Base-by-base conservation (phyloP, 371 early-diverging fungal genomes). In the Entomophthora muscae region DNA sequence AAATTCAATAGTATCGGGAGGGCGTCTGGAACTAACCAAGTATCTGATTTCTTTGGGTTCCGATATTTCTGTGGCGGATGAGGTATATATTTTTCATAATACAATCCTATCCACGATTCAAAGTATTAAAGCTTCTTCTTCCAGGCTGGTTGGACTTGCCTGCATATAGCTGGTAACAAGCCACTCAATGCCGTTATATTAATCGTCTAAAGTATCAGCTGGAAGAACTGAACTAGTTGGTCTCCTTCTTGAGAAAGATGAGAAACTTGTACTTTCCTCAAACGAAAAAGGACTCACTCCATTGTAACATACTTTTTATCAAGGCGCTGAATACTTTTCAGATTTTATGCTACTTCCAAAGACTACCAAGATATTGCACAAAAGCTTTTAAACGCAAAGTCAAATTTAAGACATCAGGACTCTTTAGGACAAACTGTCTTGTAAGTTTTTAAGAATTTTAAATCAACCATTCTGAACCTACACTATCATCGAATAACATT, bases 71-170 rank as follows among this genome's bases (percentile, higher is more conserved):
- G 24, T n/a, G 7, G 28, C 58, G 12, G 58, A 58, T 30, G 58
- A 58, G 28, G 58, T 58, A 58, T 28, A n/a, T 10, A 21, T 26
- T 26, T 28, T 58, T 30, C 7, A 30, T 28, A 30, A 22, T 24
- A 13, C 7, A 13, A 17, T 7, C 13, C 17, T 58, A 17, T 28
- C 7, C 10, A 30, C 26, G 24, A 32, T 21, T 58, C 26, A 28
- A 28, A 26, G 17, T 32, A 26, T 42, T 42, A 10, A 10, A 10
- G 42, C 5, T 42, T 42, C 17, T 42, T 42, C 42, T 5, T 42
- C n/a, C n/a, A 58, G 58, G 28, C 24, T 58, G 58, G 58, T 58
- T 58, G 58, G 58, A 58, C 58, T 10, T 24, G 24, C 26, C 30
- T 58, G 21, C 58, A 58, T 58, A 58, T 58, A 26, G 58, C 58